Evolutionary conservation across 1,284 basidiomycete genomes (phyloP), one percentile per base, ranked within the genome.

Genomic region (Acaromyces ingoldii): DNA sequence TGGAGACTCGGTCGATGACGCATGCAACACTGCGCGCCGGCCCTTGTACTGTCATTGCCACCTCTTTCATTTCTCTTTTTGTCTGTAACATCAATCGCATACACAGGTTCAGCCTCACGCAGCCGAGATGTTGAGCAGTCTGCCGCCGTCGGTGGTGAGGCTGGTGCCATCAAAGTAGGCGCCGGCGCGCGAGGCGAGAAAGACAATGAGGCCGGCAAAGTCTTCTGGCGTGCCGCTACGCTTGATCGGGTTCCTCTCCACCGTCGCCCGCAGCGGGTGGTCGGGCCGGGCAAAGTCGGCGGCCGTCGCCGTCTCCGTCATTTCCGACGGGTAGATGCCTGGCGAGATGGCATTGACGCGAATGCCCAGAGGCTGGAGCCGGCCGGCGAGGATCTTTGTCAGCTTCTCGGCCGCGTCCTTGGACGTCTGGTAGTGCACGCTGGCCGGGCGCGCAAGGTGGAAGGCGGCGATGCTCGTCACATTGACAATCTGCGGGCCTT

Each of bases 261-360:
- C 4, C 22, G n/a, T 42, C 5, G 40, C 40, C 22, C 21, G 13
- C 24, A 19, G 15, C 4, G 24, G 36, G 7, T 37, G 36, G 17
- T 37, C 3, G 36, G 36, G 36, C 17, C 24, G 6, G 4, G 17
- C 24, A 10, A 24, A 42, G 28, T 17, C n/a, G 5, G 15, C 28
- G 22, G 40, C 22, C 4, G 40, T 5, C 25, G 43, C 28, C n/a
- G n/a, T 15, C 1, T 28, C 43, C 15, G 56, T 58, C 56, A 58
- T 58, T 37, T 58, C 56, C 37, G 40, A 45, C 11, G 53, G 56
- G 30, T 47, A 55, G 51, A 55, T 41, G 13, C 53, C 53, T 1
- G 56, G 52, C 17, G 48, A 48, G n/a, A 55, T 26, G 1, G 48
- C 21, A 28, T 58, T 58, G 25, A 50, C 44, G 4, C 56, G 46